phyloP scores from a whole-genome alignment of 176 grass and related monocot genomes.

The Musa troglodytarum region DNA sequence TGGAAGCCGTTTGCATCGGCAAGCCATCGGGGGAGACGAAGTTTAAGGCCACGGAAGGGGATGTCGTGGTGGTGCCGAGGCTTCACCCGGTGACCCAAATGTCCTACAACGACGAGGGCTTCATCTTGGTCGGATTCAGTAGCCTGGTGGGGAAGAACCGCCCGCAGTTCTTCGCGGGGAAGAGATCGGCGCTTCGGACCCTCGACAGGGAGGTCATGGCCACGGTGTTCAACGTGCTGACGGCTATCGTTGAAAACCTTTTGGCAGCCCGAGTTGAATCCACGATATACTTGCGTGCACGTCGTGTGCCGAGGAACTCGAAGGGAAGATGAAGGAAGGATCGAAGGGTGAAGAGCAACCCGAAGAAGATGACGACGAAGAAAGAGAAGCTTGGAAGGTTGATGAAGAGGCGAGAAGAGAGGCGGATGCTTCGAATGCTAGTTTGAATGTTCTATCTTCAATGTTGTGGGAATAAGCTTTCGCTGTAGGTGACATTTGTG shows the following conservation, averaged over 20 bases:
- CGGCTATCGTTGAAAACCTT: background rate
- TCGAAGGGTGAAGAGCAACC: background rate
- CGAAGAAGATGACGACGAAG: background rate
- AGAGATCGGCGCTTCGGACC: background rate
- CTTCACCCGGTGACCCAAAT: background rate
- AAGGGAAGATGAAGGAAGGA: background rate
- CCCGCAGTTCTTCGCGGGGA: background rate
- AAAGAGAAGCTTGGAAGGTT: background rate
- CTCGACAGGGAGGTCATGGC: background rate
- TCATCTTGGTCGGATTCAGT: background rate
- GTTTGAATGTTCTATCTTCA: too few species aligned
- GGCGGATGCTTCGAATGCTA: background rate
- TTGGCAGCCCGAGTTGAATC: background rate
- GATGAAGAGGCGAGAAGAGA: background rate
- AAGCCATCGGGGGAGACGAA: background rate
- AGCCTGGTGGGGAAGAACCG: background rate
- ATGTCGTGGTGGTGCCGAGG: background rate
- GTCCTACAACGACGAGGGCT: background rate
- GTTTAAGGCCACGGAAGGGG: background rate
- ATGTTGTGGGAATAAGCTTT: too few species aligned
- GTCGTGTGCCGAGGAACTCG: background rate
- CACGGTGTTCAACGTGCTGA: background rate
- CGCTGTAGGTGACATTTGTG: too few species aligned
- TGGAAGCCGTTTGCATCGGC: background rate
- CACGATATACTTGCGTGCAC: background rate